Conservation (phyloP, 2,329 filamentous ascomycete species). For the Aureobasidium pullulans region DNA sequence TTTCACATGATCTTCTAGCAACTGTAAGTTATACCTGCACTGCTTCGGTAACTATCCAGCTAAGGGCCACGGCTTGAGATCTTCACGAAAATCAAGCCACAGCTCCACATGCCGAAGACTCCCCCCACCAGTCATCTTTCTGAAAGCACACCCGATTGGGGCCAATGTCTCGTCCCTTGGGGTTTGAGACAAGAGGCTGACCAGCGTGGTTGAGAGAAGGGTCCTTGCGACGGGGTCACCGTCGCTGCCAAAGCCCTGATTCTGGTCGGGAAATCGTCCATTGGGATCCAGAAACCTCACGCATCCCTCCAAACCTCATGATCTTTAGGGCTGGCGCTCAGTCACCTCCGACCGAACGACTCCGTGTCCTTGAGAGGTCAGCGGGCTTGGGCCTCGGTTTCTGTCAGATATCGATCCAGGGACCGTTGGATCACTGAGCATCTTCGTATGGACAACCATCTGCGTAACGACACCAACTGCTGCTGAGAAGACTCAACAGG, state of each 20-base stretch:
- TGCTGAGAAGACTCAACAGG: neutral
- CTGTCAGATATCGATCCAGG: neutral
- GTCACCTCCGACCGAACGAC: neutral
- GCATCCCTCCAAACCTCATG: neutral
- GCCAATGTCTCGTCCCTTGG: neutral
- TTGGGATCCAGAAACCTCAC: neutral
- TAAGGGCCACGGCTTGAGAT: neutral
- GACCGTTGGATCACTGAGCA: neutral
- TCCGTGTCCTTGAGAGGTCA: neutral
- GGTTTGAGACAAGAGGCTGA: neutral
- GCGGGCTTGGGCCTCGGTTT: neutral
- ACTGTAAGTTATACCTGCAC: neutral
- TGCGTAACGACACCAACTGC: neutral
- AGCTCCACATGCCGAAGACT: constrained; percentile 3
- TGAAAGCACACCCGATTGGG: neutral
- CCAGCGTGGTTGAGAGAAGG: too few relatives aligned
- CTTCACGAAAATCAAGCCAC: neutral
- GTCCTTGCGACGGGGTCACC: neutral
- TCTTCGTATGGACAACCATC: neutral
- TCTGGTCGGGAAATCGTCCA: too few relatives aligned
- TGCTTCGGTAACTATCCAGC: neutral
- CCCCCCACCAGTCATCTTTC: constrained; percentile 1
- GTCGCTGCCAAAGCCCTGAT: too few relatives aligned
- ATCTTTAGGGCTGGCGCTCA: neutral
- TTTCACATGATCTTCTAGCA: neutral